Evolutionary conservation across 164 flowering plant genomes (phyloP), one percentile per base, ranked within the genome.

Genomic region (Sextonia rubra): DNA sequence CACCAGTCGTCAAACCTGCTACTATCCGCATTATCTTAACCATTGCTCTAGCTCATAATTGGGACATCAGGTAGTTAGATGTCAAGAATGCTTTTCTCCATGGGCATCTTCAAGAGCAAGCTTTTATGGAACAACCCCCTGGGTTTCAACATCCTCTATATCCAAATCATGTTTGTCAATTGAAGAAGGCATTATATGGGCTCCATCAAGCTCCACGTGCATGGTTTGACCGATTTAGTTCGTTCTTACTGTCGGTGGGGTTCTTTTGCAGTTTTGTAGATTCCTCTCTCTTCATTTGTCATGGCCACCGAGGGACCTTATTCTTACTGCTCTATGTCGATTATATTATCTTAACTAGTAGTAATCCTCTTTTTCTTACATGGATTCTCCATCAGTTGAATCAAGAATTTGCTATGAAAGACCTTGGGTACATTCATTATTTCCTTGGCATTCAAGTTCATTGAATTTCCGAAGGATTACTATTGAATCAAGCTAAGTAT

Each of bases 81-180:
- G 29, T 73, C 29, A 18, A 55, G 20, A 68, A 68, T 1, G 68
- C 48, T 0, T 65, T 65, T 5, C 23, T 65, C 4, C 68, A 65
- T 65, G 74, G 74, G 1, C 47, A 61, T 63, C 17, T 63, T 4
- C 18, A 22, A 0, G 64, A 48, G 20, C 8, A 2, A 2, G 73
- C 69, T 23, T 69, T 60, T 15, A 75, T 75, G 73, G 25, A 20
- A 7, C 69, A 69, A 47, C 73, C 73, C 11, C 73, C 37, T 1
- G 32, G 73, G 11, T 64, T 48, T n/a, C 0, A 3, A 1, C 30
- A 63, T 32, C 15, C 73, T n/a, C 1, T 0, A 0, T 0, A 26
- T 1, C 69, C 73, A 20, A 9, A 44, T 47, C 26, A 67, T 47
- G 70, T 47, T 4, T 17, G 29, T 3, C 22, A 1, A 3, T 15